phyloP scores from a whole-genome alignment of 768 basidiomycete genomes.

The Lyophyllum shimeji region DNA sequence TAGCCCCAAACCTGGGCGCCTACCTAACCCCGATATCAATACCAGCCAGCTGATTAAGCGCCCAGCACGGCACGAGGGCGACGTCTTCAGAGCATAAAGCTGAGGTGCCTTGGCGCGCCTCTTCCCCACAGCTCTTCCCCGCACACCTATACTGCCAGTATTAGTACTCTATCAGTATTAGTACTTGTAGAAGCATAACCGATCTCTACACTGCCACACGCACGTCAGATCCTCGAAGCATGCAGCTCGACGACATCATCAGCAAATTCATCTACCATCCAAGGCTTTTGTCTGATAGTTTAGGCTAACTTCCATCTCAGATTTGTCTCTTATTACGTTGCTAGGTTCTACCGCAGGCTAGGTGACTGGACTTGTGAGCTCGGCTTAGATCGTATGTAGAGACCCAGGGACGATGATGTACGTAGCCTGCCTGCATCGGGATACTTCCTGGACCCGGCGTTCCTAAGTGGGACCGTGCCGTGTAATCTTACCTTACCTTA shows the following conservation, averaged over 20 bases:
- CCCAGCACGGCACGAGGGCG: background rate
- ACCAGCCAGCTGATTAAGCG: background rate
- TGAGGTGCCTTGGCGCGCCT: background rate
- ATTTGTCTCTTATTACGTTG: too few species aligned
- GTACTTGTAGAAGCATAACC: background rate
- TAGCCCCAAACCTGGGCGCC: background rate
- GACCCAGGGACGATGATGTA: too few species aligned
- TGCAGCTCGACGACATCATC: background rate
- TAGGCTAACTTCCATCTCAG: too few species aligned
- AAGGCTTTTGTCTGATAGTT: too few species aligned
- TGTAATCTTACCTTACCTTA: too few species aligned
- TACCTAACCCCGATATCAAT: background rate
- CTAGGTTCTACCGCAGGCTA: too few species aligned
- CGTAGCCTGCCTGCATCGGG: too few species aligned
- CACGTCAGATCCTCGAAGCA: background rate
- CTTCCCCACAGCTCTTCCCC: background rate
- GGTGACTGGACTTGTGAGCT: too few species aligned
- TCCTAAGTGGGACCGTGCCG: too few species aligned
- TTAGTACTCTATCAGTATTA: background rate
- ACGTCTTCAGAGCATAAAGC: background rate
- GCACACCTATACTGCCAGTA: constrained; percentile 5
- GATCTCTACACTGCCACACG: background rate
- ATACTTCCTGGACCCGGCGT: too few species aligned
- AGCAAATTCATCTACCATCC: too few species aligned
- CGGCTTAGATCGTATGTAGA: too few species aligned